Evolutionary conservation across 768 basidiomycete genomes (phyloP).

Genomic region (Russula abietina): DNA sequence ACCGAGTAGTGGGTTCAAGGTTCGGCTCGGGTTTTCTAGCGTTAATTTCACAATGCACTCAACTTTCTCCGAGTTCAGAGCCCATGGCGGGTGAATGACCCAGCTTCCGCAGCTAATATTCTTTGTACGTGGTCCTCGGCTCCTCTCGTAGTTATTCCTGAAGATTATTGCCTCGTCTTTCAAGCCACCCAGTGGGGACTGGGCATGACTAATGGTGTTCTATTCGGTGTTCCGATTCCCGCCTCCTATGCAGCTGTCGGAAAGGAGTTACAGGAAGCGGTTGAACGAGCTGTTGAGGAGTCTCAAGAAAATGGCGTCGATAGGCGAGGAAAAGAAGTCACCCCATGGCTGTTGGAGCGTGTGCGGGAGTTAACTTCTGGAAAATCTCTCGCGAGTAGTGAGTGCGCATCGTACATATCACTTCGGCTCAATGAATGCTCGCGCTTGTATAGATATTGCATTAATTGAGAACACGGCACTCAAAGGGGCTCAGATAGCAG

Average conservation of each 20-base stretch:
- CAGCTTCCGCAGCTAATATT: conserved; percentile 62
- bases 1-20: conserved; percentile 75
- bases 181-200: conserved; percentile 67
- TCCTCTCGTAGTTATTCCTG: background rate
- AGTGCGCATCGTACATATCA: conserved; percentile 28
- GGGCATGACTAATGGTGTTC: conserved; percentile 64
- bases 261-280: conserved; percentile 60
- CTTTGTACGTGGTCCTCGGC: conserved; percentile 47
- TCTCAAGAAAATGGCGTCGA: conserved; percentile 76
- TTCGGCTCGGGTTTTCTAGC: conserved; percentile 27
- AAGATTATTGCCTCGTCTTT: background rate
- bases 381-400: conserved; percentile 64
- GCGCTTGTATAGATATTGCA: conserved; percentile 57
- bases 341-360: conserved; percentile 87
- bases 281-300: conserved; percentile 81
- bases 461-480: conserved; percentile 84
- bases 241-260: conserved; percentile 64
- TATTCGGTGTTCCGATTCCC: conserved; percentile 91
- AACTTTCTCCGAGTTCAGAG: conserved; percentile 40
- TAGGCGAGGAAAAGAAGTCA: conserved; percentile 81
- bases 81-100: conserved; percentile 68
- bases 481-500: conserved; percentile 74
- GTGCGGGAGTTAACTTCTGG: conserved; percentile 77
- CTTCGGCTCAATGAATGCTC: background rate
- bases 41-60: background rate